Evolutionary conservation across 2,329 filamentous ascomycete genomes (phyloP).

Genomic region (Nigrospora osmanthi): DNA sequence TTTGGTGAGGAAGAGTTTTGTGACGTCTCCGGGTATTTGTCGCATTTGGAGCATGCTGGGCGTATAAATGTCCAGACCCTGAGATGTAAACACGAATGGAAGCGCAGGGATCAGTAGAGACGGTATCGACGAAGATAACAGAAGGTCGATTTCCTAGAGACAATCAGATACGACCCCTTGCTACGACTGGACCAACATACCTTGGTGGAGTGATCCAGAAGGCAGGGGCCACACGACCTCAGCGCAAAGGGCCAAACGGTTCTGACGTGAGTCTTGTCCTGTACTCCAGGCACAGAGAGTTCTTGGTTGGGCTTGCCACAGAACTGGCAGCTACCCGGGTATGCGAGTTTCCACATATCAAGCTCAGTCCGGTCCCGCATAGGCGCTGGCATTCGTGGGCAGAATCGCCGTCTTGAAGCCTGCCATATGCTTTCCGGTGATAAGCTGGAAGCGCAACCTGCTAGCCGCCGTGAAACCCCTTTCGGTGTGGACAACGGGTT

Average conservation of each 20-base stretch:
- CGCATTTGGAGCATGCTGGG: conserved; percentile 44
- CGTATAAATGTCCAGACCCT: conserved; percentile 51
- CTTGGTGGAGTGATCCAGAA: conserved; percentile 53
- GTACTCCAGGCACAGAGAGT: too few species aligned
- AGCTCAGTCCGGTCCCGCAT: conserved; percentile 58
- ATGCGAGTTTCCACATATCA: conserved; percentile 68
- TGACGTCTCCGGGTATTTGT: conserved; percentile 35
- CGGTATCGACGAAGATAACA: conserved; percentile 52
- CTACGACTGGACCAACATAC: conserved; percentile 35
- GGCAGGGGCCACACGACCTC: conserved; percentile 58
- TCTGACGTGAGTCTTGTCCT: conserved; percentile 35
- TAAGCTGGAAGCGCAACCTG: conserved; percentile 24
- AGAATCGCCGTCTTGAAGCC: conserved; percentile 56
- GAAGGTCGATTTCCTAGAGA: conserved; percentile 59
- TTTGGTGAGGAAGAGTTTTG: conserved; percentile 57
- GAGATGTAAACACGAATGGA: conserved; percentile 58
- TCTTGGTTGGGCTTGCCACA: conserved; percentile 40
- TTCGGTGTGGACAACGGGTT: conserved; percentile 32
- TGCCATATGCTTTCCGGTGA: conserved; percentile 65
- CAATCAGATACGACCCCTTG: conserved; percentile 4
- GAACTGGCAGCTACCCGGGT: conserved; percentile 57
- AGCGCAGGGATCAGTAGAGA: conserved; percentile 60
- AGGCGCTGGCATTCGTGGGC: conserved; percentile 62
- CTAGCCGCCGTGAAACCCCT: conserved; percentile 19
- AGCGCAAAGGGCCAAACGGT: conserved; percentile 66